Evolutionary conservation across 2,329 filamentous ascomycete genomes (phyloP).

Genomic region (Triangularia verruculosa): DNA sequence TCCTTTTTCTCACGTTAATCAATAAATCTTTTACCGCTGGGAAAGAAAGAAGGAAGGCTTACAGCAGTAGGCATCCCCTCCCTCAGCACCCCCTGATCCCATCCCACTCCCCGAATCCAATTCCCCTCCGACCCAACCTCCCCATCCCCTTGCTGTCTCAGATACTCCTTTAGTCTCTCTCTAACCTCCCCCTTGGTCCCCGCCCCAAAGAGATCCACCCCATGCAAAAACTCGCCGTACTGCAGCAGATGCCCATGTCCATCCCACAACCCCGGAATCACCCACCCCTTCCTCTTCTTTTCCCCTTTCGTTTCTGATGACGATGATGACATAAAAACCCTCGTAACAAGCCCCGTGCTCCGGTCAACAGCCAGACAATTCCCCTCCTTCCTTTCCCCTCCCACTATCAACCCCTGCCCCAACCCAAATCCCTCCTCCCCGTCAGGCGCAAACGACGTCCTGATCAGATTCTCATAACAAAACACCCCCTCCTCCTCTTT

Average conservation of each 20-base stretch:
- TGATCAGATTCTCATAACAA: neutral
- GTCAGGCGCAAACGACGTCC: neutral
- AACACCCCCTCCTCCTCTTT: neutral
- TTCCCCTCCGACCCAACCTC: conserved; percentile 49
- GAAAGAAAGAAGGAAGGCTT: conserved; percentile 31
- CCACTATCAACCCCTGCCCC: too few relatives aligned
- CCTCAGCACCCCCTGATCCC: conserved; percentile 66
- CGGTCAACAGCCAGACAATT: conserved; percentile 11
- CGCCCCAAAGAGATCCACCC: conserved; percentile 61
- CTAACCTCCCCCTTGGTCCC: conserved; percentile 54
- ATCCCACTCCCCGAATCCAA: conserved; percentile 67
- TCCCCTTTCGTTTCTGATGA: neutral
- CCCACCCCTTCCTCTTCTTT: conserved; percentile 45
- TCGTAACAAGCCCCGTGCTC: neutral
- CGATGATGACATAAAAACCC: conserved; percentile 4
- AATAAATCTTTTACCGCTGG: neutral
- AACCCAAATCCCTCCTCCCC: too few relatives aligned
- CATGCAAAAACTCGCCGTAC: conserved; percentile 65
- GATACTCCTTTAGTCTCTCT: conserved; percentile 49
- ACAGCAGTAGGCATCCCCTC: conserved; percentile 62
- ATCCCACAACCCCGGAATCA: conserved; percentile 67
- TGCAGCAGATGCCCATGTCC: conserved; percentile 65
- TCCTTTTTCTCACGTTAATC: neutral
- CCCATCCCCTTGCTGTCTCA: conserved; percentile 31
- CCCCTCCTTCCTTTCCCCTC: neutral